Evolutionary conservation across 1,284 basidiomycete species (phyloP).

Genomic region (Leccinum variabile): DNA sequence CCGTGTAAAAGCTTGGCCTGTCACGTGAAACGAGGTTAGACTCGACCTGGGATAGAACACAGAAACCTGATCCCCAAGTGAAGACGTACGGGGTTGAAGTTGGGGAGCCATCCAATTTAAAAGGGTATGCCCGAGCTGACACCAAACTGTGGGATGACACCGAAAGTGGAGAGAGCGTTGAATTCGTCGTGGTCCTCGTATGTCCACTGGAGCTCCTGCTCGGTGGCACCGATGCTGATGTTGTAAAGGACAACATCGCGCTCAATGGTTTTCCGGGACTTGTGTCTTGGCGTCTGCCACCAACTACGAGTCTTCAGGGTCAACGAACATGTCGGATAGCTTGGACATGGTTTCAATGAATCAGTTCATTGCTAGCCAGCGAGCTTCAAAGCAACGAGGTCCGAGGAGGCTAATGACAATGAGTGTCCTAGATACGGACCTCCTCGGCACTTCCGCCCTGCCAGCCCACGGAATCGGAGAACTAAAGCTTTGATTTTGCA

Average conservation of each 20-base stretch:
- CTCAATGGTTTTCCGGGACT: slow-evolving; percentile 48
- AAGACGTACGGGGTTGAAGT: slow-evolving; percentile 82
- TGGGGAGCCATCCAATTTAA: slow-evolving; percentile 77
- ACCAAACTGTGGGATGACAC: slow-evolving; percentile 91
- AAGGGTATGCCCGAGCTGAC: slow-evolving; percentile 64
- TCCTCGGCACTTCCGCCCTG: no score
- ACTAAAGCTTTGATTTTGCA: no score
- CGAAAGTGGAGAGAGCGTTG: slow-evolving; percentile 87
- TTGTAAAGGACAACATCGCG: slow-evolving; percentile 96
- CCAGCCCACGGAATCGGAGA: no score
- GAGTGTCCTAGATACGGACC: no score
- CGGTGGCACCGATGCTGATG: slow-evolving; percentile 93
- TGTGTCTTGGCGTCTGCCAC: slow-evolving; percentile 83
- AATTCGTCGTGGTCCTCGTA: slow-evolving; percentile 92
- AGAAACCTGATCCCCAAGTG: background rate
- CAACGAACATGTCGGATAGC: slow-evolving; percentile 56
- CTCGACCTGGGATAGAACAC: background rate
- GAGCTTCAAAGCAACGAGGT: background rate
- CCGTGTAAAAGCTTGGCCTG: slow-evolving; percentile 96
- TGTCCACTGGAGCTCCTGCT: slow-evolving; percentile 88
- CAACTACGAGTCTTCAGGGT: slow-evolving; percentile 83
- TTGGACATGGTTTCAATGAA: slow-evolving; percentile 25
- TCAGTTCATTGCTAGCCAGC: background rate
- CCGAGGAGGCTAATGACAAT: background rate
- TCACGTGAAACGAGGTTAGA: background rate